These are phyloP conservation scores for Panaeolus papilionaceus DNA, from an alignment of 768 basidiomycete species.

Conservation along the genomic window DNA sequence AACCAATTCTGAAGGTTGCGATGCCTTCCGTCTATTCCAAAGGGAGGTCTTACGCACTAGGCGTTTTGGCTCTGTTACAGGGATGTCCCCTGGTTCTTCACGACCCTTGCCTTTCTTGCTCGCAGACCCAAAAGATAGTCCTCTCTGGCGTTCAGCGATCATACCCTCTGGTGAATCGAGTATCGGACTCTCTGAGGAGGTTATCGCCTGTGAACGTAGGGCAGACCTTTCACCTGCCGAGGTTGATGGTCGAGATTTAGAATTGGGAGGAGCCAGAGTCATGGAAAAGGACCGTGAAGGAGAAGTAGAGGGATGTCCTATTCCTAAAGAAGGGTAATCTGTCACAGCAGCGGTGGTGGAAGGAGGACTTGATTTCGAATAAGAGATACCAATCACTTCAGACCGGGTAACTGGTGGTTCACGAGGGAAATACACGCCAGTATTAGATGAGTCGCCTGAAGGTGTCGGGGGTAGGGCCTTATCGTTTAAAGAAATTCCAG, in stretches of 20 bases:
- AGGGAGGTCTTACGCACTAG: constrained; percentile 69
- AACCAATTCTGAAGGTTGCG: constrained; percentile 16
- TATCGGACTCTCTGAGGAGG: constrained; percentile 35
- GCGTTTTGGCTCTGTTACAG: constrained; percentile 42
- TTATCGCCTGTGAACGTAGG: constrained; percentile 11
- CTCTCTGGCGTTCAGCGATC: constrained; percentile 43
- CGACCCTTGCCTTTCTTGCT: constrained; percentile 51
- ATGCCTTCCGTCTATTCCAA: constrained; percentile 60
- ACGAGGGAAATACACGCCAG: neutral
- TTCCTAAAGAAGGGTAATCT: neutral
- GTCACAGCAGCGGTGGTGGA: neutral
- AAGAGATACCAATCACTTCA: neutral
- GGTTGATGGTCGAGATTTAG: constrained; percentile 3
- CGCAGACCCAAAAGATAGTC: constrained; percentile 54
- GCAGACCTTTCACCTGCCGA: neutral
- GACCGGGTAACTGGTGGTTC: neutral
- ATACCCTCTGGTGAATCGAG: constrained; percentile 26
- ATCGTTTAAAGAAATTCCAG: constrained; percentile 37
- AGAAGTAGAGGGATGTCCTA: neutral
- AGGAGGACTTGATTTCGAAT: constrained; percentile 5
- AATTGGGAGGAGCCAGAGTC: constrained; percentile 19
- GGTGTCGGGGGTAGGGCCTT: constrained; percentile 62
- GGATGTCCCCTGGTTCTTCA: constrained; percentile 27
- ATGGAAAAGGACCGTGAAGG: neutral
- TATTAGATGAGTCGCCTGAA: constrained; percentile 29